Percentiles rank a stretch among this genome's conserved stretches.
Evolutionary conservation across 2,329 filamentous ascomycete species (phyloP).

Genomic region (Teratosphaeriaceae sp.): DNA sequence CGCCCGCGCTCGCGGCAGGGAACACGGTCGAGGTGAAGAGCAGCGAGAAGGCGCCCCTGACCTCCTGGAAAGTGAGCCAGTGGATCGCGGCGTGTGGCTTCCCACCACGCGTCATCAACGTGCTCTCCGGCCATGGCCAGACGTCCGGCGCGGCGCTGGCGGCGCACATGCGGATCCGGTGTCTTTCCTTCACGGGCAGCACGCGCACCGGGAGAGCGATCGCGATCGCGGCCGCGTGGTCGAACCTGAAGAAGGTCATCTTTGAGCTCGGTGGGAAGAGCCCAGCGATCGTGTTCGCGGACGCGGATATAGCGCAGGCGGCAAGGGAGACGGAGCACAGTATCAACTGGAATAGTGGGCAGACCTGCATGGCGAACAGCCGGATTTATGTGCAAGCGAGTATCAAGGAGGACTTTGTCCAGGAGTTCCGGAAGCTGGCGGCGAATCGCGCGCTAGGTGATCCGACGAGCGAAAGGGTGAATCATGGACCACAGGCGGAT

Average conservation of each 20-base stretch:
- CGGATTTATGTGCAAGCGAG: slow-evolving; percentile 52
- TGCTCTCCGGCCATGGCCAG: slow-evolving; percentile 52
- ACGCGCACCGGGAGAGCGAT: slow-evolving; percentile 53
- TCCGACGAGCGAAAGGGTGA: slow-evolving; percentile 59
- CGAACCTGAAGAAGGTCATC: slow-evolving; percentile 50
- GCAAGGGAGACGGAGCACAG: slow-evolving; percentile 56
- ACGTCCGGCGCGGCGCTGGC: slow-evolving; percentile 62
- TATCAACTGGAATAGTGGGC: slow-evolving; percentile 50
- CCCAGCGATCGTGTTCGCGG: slow-evolving; percentile 44
- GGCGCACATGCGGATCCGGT: slow-evolving; percentile 60
- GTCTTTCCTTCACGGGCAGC: slow-evolving; percentile 71
- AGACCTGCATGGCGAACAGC: slow-evolving; percentile 55
- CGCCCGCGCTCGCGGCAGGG: slow-evolving; percentile 54
- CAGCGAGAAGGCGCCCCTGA: slow-evolving; percentile 50
- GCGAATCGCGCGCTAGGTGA: too few relatives aligned
- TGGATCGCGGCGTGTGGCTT: slow-evolving; percentile 56
- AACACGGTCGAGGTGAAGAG: slow-evolving; percentile 52
- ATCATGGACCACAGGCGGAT: slow-evolving; percentile 63
- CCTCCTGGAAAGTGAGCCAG: slow-evolving; percentile 19
- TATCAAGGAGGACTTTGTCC: slow-evolving; percentile 41
- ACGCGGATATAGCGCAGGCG: slow-evolving; percentile 29
- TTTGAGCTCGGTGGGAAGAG: slow-evolving; percentile 54
- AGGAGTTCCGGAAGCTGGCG: too few relatives aligned
- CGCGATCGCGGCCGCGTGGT: slow-evolving; percentile 19
- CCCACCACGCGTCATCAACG: slow-evolving; percentile 68